A percentile compares a stretch with the other conserved stretches of the same genome.
phyloP scores from a whole-genome alignment of 805 yeast genomes.

The Candida manassasensis region DNA sequence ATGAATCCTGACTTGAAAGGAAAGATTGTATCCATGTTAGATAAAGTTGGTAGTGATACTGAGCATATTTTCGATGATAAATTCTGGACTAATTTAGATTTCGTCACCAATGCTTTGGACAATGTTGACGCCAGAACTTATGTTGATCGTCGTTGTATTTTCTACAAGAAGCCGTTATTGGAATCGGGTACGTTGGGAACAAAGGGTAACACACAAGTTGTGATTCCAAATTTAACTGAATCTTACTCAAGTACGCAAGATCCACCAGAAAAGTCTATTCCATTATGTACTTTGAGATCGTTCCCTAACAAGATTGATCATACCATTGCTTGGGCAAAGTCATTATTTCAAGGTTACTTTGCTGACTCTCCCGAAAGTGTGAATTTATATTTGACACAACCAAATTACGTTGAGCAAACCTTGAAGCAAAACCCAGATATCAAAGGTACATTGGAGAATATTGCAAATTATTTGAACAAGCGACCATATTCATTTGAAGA shows the following conservation, averaged over 20 bases:
- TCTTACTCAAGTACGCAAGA: slow-evolving; percentile 95
- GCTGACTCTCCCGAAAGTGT: slow-evolving; percentile 91
- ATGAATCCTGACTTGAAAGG: slow-evolving; percentile 86
- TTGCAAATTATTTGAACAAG: slow-evolving; percentile 65
- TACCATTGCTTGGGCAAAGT: slow-evolving; percentile 98
- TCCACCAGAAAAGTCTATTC: slow-evolving; percentile 97
- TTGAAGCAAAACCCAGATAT: slow-evolving; percentile 91
- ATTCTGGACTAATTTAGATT: slow-evolving; percentile 81
- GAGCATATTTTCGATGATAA: slow-evolving; percentile 78
- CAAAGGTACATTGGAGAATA: slow-evolving; percentile 78
- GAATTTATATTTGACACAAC: slow-evolving; percentile 83
- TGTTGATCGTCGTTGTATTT: slow-evolving; percentile 95
- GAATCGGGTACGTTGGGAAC: slow-evolving; percentile 98
- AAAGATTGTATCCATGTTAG: slow-evolving; percentile 69
- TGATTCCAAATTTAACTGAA: slow-evolving; percentile 90
- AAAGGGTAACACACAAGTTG: slow-evolving; percentile 96
- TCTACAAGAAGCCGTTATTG: slow-evolving; percentile 81
- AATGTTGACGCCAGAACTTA: slow-evolving; percentile 97
- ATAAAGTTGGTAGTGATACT: slow-evolving; percentile 92
- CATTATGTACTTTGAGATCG: slow-evolving; percentile 92
- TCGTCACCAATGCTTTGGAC: slow-evolving; percentile 95
- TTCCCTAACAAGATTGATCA: slow-evolving; percentile 98
- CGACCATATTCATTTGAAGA: slow-evolving; percentile 91
- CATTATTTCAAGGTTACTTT: slow-evolving; percentile 87
- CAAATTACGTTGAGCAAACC: slow-evolving; percentile 86